These are phyloP conservation scores for Daldinia childiae DNA, from an alignment of 495 filamentous ascomycete genomes.

Conservation along the genomic window DNA sequence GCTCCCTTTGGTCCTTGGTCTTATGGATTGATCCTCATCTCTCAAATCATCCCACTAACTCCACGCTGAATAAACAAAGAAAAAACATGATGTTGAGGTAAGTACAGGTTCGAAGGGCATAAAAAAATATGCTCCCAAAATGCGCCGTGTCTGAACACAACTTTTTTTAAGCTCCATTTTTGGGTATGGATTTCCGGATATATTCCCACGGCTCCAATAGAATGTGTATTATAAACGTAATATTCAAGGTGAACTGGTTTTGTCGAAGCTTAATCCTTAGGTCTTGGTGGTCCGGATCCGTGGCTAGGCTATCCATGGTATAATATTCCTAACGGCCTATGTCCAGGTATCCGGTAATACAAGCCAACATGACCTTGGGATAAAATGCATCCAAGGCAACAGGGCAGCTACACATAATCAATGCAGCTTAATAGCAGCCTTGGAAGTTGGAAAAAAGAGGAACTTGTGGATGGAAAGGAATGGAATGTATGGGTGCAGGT, in stretches of 20 bases:
- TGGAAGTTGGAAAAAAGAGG: slow-evolving; percentile 57
- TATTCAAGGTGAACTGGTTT: slow-evolving; percentile 35
- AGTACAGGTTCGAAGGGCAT: slow-evolving; percentile 40
- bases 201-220: slow-evolving; percentile 26
- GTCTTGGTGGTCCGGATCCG: slow-evolving; percentile 7
- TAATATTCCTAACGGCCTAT: slow-evolving; percentile 25
- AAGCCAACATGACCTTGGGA: slow-evolving; percentile 36
- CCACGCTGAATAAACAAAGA: slow-evolving; percentile 48
- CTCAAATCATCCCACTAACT: slow-evolving; percentile 46
- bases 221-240: slow-evolving; percentile 42
- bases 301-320: slow-evolving; percentile 24
- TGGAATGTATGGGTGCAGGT: slow-evolving; percentile 51
- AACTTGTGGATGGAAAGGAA: slow-evolving; percentile 60
- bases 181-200: slow-evolving; percentile 24
- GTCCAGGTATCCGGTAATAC: slow-evolving; percentile 30
- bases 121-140: slow-evolving; percentile 1
- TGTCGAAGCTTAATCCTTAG: slow-evolving; percentile 35
- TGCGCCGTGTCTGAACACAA: slow-evolving; percentile 2
- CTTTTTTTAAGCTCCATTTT: slow-evolving; percentile 32
- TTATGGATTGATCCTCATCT: slow-evolving; percentile 40
- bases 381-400: slow-evolving; percentile 12
- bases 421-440: slow-evolving; percentile 58
- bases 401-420: slow-evolving; percentile 30
- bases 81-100: slow-evolving; percentile 42
- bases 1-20: slow-evolving; percentile 42